These are phyloP conservation scores for Dendrobium chrysotoxum DNA, from an alignment of 106 monocot species.

Conservation along the genomic window DNA sequence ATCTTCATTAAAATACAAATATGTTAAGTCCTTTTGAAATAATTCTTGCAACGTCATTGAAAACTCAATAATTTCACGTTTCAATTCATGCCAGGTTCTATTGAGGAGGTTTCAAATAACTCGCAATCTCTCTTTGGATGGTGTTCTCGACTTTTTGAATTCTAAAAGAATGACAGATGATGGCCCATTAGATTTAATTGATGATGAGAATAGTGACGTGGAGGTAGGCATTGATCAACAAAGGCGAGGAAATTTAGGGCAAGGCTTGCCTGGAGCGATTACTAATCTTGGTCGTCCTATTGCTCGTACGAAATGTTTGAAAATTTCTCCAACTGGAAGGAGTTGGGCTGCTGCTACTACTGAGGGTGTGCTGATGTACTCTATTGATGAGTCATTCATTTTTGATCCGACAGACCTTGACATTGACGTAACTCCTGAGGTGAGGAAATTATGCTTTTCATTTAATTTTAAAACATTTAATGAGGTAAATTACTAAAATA, in stretches of 20 bases:
- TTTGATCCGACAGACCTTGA: slow-evolving; percentile 98
- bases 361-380: slow-evolving; percentile 91
- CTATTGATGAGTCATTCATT: slow-evolving; percentile 81
- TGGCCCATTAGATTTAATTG: slow-evolving; percentile 90
- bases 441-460: slow-evolving; percentile 9
- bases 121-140: slow-evolving; percentile 80
- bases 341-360: slow-evolving; percentile 97
- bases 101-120: slow-evolving; percentile 91
- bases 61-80: not conserved
- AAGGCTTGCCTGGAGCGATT: slow-evolving; percentile 65
- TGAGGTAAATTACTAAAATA: not conserved
- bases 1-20: slow-evolving; percentile 4
- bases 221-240: slow-evolving; percentile 78
- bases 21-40: not conserved
- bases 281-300: slow-evolving; percentile 70
- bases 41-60: not conserved
- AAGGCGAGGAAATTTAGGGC: slow-evolving; percentile 45
- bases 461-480: not conserved
- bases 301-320: slow-evolving; percentile 76
- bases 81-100: slow-evolving; percentile 45
- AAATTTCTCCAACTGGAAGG: slow-evolving; percentile 93
- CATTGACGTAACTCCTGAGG: slow-evolving; percentile 95
- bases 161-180: slow-evolving; percentile 95
- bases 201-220: slow-evolving; percentile 75
- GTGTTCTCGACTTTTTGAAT: slow-evolving; percentile 92